Conservation (phyloP, 768 basidiomycete species). For the Mycena albidolilacea region DNA sequence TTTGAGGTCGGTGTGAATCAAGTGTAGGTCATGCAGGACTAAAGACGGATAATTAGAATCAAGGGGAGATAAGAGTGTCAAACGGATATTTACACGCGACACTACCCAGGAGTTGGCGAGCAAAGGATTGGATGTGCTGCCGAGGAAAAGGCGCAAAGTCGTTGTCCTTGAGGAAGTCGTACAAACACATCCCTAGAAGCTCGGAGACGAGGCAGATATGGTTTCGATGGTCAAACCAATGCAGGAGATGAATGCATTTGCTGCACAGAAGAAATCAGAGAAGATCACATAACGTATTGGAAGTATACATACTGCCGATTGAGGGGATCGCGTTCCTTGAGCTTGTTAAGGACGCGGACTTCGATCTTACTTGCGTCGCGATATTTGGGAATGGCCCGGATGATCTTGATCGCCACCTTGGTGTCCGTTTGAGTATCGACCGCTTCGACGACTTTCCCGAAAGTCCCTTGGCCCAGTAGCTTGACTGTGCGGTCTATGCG, state of each 20-base stretch:
- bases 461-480: constrained; percentile 96
- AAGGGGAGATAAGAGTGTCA: constrained; percentile 19
- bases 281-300: constrained; percentile 26
- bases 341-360: constrained; percentile 92
- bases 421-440: constrained; percentile 81
- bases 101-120: constrained; percentile 90
- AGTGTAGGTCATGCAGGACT: constrained; percentile 93
- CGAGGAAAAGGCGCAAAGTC: constrained; percentile 97
- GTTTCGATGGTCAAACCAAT: constrained; percentile 97
- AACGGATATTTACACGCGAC: constrained; percentile 84
- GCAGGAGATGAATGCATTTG: constrained; percentile 96
- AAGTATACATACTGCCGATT: constrained; percentile 84
- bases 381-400: constrained; percentile 98
- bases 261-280: constrained; percentile 59
- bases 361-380: constrained; percentile 99
- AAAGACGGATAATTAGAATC: constrained; percentile 32
- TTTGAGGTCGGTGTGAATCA: constrained; percentile 98
- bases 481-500: constrained; percentile 89
- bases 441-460: constrained; percentile 98
- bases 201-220: constrained; percentile 98
- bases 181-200: constrained; percentile 96
- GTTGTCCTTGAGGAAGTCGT: constrained; percentile 99
- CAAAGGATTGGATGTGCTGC: constrained; percentile 96
- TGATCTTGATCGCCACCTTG: constrained; percentile 97
- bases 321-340: constrained; percentile 89